Evolutionary conservation across 2,329 filamentous ascomycete species (phyloP).

Genomic region (Fusarium subtropicale): DNA sequence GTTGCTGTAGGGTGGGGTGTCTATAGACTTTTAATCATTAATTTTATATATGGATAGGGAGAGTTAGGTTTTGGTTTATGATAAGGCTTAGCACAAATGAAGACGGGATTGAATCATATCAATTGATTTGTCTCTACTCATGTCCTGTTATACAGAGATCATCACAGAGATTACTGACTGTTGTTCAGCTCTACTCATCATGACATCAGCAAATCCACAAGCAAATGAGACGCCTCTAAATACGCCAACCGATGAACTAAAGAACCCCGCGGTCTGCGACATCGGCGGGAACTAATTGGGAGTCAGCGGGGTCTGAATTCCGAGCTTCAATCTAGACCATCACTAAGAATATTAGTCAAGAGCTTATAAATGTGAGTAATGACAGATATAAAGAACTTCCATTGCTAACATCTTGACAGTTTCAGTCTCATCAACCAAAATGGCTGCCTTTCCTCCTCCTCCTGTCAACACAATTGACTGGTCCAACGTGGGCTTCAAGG

Average conservation of each 20-base stretch:
- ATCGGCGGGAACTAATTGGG: constrained; percentile 37
- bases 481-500: constrained; percentile 91
- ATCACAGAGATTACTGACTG: neutral
- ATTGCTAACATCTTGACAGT: constrained; percentile 5
- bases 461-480: constrained; percentile 89
- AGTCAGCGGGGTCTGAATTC: constrained; percentile 10
- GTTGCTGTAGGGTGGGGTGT: too few species aligned
- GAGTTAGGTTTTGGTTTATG: neutral
- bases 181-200: constrained; percentile 2
- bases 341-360: neutral
- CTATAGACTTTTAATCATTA: too few species aligned
- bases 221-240: constrained; percentile 38
- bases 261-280: constrained; percentile 42
- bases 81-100: neutral
- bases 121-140: neutral
- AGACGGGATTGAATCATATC: neutral
- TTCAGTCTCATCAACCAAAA: constrained; percentile 44
- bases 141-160: neutral
- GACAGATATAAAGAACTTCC: neutral
- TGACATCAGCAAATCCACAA: constrained; percentile 30
- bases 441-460: constrained; percentile 77
- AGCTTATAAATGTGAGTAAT: constrained; percentile 29
- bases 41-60: constrained; percentile 1
- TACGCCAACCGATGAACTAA: constrained; percentile 1
- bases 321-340: neutral